phyloP scores from a whole-genome alignment of 371 early-diverging fungal genomes.

The Zychaea mexicana region DNA sequence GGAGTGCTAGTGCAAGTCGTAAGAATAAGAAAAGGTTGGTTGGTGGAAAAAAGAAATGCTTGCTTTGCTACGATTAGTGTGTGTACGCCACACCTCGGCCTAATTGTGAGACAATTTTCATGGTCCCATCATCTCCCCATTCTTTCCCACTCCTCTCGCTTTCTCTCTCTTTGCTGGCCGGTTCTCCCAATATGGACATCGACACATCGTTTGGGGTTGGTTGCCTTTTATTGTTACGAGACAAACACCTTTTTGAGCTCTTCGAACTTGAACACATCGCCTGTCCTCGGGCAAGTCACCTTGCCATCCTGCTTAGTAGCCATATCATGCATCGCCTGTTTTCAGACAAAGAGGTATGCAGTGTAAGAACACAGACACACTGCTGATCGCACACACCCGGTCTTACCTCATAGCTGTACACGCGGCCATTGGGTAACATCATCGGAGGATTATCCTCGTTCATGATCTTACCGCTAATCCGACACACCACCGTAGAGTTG shows the following conservation, averaged over 20 bases:
- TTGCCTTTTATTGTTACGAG: slow-evolving; percentile 40
- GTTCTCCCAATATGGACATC: too few relatives aligned
- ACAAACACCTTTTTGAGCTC: slow-evolving; percentile 89
- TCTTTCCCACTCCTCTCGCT: too few relatives aligned
- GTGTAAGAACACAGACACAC: too few relatives aligned
- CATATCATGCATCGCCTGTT: slow-evolving; percentile 81
- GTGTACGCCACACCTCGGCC: too few relatives aligned
- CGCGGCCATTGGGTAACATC: slow-evolving; percentile 94
- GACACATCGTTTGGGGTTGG: background rate
- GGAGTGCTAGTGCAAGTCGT: background rate
- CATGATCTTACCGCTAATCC: slow-evolving; percentile 87
- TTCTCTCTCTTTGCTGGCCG: too few relatives aligned
- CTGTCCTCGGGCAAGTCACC: slow-evolving; percentile 84
- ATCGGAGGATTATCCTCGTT: slow-evolving; percentile 95
- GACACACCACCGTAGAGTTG: slow-evolving; percentile 92
- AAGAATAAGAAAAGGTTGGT: too few relatives aligned
- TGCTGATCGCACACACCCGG: too few relatives aligned
- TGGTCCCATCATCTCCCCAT: too few relatives aligned
- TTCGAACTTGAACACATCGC: slow-evolving; percentile 56
- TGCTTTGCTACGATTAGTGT: too few relatives aligned
- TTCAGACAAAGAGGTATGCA: too few relatives aligned
- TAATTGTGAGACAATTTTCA: too few relatives aligned
- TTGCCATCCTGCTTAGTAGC: slow-evolving; percentile 74
- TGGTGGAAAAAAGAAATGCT: too few relatives aligned
- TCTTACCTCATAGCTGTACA: slow-evolving; percentile 80